Evolutionary conservation across 495 filamentous ascomycete species (phyloP).

Genomic region (Acidomyces sp.): DNA sequence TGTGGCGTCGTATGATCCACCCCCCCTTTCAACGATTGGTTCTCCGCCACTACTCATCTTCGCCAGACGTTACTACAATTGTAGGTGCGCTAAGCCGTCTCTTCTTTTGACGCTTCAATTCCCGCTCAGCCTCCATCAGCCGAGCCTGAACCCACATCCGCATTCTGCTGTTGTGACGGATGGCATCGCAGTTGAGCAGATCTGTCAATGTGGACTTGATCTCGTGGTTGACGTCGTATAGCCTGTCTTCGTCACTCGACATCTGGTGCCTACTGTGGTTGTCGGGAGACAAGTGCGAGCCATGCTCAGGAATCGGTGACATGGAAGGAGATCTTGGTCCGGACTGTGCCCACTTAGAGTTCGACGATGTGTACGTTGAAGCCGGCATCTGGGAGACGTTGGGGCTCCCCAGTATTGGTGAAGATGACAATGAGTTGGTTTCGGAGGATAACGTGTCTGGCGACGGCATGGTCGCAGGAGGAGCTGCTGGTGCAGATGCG

Average conservation of each 20-base stretch:
- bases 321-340: slow-evolving; percentile 6
- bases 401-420: not conserved
- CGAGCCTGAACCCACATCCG: slow-evolving; percentile 49
- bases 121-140: slow-evolving; percentile 51
- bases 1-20: too few relatives aligned
- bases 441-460: slow-evolving; percentile 7
- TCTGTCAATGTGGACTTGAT: slow-evolving; percentile 54
- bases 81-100: slow-evolving; percentile 8
- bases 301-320: slow-evolving; percentile 14
- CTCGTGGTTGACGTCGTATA: slow-evolving; percentile 48
- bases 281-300: not conserved
- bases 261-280: slow-evolving; percentile 6
- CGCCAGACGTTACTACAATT: slow-evolving; percentile 1
- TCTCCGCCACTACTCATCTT: not conserved
- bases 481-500: slow-evolving; percentile 9
- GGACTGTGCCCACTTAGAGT: slow-evolving; percentile 1
- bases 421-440: slow-evolving; percentile 4
- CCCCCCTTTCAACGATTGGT: not conserved
- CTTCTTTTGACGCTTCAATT: slow-evolving; percentile 32
- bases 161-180: slow-evolving; percentile 41
- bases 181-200: slow-evolving; percentile 49
- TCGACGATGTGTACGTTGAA: not conserved
- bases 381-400: not conserved
- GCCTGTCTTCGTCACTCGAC: slow-evolving; percentile 35
- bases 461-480: not conserved